phyloP scores from a whole-genome alignment of 441 rosid species.

The Geranium incanum region DNA sequence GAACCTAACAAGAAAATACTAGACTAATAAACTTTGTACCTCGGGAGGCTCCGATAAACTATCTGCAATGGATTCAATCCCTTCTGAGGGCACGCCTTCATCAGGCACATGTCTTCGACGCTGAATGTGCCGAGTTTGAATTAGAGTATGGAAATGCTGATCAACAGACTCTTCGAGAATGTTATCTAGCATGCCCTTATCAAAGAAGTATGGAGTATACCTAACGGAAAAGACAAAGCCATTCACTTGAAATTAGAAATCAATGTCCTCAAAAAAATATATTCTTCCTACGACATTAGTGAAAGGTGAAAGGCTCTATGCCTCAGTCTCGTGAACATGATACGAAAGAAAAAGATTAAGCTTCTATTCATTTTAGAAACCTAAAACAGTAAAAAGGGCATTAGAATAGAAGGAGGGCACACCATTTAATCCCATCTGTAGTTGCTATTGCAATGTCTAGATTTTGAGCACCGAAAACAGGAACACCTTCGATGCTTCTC shows the following conservation, averaged over 20 bases:
- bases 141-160: constrained; percentile 77
- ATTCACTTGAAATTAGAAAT: not conserved
- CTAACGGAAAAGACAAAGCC: constrained; percentile 33
- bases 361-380: not conserved
- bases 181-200: constrained; percentile 82
- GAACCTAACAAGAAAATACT: not conserved
- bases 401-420: constrained; percentile 19
- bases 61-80: constrained; percentile 83
- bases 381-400: not conserved
- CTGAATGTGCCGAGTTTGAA: constrained; percentile 80
- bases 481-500: constrained; percentile 74
- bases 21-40: constrained; percentile 36
- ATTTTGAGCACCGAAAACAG: constrained; percentile 85
- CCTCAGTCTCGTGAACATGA: not conserved
- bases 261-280: too few relatives aligned
- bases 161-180: constrained; percentile 92
- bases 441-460: constrained; percentile 95
- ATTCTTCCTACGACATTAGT: not conserved
- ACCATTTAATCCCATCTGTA: constrained; percentile 84
- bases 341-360: not conserved
- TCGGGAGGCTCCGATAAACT: constrained; percentile 83
- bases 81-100: constrained; percentile 71
- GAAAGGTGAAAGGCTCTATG: not conserved
- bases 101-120: constrained; percentile 73
- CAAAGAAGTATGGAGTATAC: constrained; percentile 95